These are phyloP conservation scores for Diaporthe amygdali DNA, from an alignment of 2,329 filamentous ascomycete species.

Conservation along the genomic window DNA sequence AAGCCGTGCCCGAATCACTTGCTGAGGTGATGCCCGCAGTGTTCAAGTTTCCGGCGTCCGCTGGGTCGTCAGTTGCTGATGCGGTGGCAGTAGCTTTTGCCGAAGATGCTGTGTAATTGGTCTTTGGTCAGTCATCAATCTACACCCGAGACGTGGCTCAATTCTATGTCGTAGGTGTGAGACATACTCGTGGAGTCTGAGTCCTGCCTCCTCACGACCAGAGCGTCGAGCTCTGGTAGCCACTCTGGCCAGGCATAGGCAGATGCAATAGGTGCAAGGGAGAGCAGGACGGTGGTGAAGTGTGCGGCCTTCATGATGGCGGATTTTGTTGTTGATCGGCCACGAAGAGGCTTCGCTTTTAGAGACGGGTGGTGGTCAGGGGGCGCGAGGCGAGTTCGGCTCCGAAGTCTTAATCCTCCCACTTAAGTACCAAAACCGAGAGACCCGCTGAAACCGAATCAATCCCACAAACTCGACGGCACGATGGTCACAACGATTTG, in stretches of 20 bases:
- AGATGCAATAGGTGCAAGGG: slow-evolving; percentile 55
- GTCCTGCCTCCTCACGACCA: slow-evolving; percentile 57
- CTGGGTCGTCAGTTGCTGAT: slow-evolving; percentile 31
- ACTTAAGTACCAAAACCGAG: neutral
- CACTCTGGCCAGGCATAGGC: slow-evolving; percentile 58
- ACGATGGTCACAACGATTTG: neutral
- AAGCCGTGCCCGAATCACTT: slow-evolving; percentile 33
- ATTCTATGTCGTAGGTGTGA: slow-evolving; percentile 6
- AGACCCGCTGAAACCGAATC: neutral
- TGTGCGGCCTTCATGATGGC: slow-evolving; percentile 56
- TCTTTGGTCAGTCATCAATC: slow-evolving; percentile 19
- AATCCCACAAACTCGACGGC: neutral
- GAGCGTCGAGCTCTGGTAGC: slow-evolving; percentile 56
- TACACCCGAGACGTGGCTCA: slow-evolving; percentile 13
- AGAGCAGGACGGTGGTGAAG: slow-evolving; percentile 55
- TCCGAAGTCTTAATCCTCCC: neutral
- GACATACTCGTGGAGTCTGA: slow-evolving; percentile 21
- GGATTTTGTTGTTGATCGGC: slow-evolving; percentile 3
- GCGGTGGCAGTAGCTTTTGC: slow-evolving; percentile 27
- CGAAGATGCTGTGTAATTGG: slow-evolving; percentile 26
- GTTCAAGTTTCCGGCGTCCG: slow-evolving; percentile 46
- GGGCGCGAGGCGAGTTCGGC: neutral
- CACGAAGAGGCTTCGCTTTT: neutral
- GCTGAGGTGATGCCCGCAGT: slow-evolving; percentile 37
- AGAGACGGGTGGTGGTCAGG: neutral